Evolutionary conservation across 2,329 filamentous ascomycete genomes (phyloP), one percentile per base, ranked within the genome.

Genomic region (Biscogniauxia mediterranea): DNA sequence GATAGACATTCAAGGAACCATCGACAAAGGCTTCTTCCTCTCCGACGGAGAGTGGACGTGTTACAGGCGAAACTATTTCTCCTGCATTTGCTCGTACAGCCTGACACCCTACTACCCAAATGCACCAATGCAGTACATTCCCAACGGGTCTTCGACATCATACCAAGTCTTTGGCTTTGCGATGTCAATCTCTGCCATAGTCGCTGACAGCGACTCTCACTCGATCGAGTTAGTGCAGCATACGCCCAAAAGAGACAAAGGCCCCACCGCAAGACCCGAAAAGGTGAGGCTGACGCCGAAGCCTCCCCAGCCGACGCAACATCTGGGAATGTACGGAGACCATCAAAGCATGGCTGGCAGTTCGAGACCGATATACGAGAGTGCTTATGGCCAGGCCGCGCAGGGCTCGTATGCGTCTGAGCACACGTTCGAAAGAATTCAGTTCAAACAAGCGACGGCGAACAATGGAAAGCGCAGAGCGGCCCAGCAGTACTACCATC

Each of bases 381-480:
- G 66, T 11, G 72, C 57, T 78, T 80, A 69, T 71, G 74, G 38
- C 76, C 79, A 66, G 66, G 71, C 54, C 60, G 67, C 60, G 54
- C 74, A 76, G 61, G 70, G 73, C 54, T 71, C 76, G 0, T 76
- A 78, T 17, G 79, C 81, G 5, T 83, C 78, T 6, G 84, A 87
- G 66, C 82, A 86, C 64, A 86, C 83, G 0, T 97, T 96, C 72
- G 93, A 97, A 73, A 88, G 93, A 11, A 95, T 97, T 56, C 93
- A 97, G 70, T 97, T 97, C 83, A 96, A 96, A 75, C 91, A 92
- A 66, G 93, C 93, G 1, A 97, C 93, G 0, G 92, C 92, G 23
- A 97, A 97, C 78, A 97, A 97, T 68, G 93, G 93, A 54, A 96
- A 96, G 75, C 84, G 93, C 67, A 83, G 93, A 60, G 93, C 93